These are phyloP conservation scores for Cetradonia linearis DNA, from an alignment of 495 filamentous ascomycete genomes.

Conservation along the genomic window DNA sequence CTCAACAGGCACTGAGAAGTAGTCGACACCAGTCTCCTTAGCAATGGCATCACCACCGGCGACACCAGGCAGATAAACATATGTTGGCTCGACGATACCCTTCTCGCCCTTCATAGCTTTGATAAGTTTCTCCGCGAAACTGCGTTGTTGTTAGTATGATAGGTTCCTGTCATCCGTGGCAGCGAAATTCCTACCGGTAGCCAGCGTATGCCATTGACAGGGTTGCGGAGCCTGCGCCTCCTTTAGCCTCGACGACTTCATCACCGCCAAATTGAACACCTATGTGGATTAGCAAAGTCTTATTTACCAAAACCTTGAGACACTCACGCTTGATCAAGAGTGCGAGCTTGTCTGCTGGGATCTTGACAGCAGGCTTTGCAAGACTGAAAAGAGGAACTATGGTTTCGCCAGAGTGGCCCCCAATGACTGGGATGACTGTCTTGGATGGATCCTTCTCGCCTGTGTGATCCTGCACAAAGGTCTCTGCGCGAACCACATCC, in stretches of 20 bases:
- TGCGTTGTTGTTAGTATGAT: slow-evolving; percentile 32
- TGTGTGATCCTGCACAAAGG: slow-evolving; percentile 79
- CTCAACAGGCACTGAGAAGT: slow-evolving; percentile 91
- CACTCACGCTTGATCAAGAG: slow-evolving; percentile 71
- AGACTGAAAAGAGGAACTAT: slow-evolving; percentile 97
- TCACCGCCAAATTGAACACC: slow-evolving; percentile 96
- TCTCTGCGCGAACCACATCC: slow-evolving; percentile 95
- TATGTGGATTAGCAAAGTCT: slow-evolving; percentile 26
- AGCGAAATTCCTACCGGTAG: slow-evolving; percentile 53
- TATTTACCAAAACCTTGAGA: background rate
- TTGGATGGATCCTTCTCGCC: slow-evolving; percentile 74
- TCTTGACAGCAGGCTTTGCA: slow-evolving; percentile 63
- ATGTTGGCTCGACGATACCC: slow-evolving; percentile 87
- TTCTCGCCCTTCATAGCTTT: slow-evolving; percentile 80
- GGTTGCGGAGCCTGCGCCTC: slow-evolving; percentile 87
- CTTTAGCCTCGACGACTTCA: slow-evolving; percentile 97
- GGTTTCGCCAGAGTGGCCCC: slow-evolving; percentile 93
- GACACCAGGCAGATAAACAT: slow-evolving; percentile 85
- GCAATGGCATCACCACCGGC: slow-evolving; percentile 73
- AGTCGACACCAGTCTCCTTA: slow-evolving; percentile 76
- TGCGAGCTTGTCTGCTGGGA: slow-evolving; percentile 78
- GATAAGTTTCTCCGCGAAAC: slow-evolving; percentile 86
- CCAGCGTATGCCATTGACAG: slow-evolving; percentile 97
- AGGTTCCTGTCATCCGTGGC: background rate
- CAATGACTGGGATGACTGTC: slow-evolving; percentile 80